Evolutionary conservation across 2,329 filamentous ascomycete genomes (phyloP), one percentile per base, ranked within the genome.

Genomic region (Trichoderma aggressivum): DNA sequence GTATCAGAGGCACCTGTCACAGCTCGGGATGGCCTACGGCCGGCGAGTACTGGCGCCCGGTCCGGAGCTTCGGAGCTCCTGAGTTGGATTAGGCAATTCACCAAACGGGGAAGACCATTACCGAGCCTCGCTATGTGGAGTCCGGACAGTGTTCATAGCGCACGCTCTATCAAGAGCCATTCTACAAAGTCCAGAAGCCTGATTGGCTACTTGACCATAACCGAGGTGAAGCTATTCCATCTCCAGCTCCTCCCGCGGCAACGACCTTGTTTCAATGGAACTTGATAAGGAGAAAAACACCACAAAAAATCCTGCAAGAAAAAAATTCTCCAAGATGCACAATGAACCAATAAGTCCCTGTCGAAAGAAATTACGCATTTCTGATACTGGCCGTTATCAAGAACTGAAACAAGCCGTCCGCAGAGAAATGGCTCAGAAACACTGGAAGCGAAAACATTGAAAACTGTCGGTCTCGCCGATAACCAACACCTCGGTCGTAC

Each of bases 51-150:
- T 12, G 18, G 16, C 28, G 10, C 21, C 36, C 14, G 59, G 26
- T 28, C 24, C 21, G 18, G 12, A 7, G 6, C 18, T 12, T 7
- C 36, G 24, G 59, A n/a, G 56, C 32, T 39, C n/a, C 14, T 10
- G 21, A 24, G 18, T 63, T 18, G 11, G 2, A 50, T 56, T 58
- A 32, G 30, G 63, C 26, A 66, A 66, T 58, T 11, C 39, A 30
- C 12, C 16, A 18, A 7, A 64, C 12, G 14, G 11, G 10, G 6
- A 56, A 66, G 1, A 7, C 21, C 32, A 50, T 36, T 50, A 14
- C 47, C 28, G 63, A 66, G 63, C 32, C 53, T 56, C 53, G 32
- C 18, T 58, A 66, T 58, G 63, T 58, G 63, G 53, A 43, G 30
- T 32, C 30, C 30, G 7, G 18, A n/a, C 39, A 39, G 43, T 24